phyloP scores from a whole-genome alignment of 768 basidiomycete genomes.

The Mycena vitilis region DNA sequence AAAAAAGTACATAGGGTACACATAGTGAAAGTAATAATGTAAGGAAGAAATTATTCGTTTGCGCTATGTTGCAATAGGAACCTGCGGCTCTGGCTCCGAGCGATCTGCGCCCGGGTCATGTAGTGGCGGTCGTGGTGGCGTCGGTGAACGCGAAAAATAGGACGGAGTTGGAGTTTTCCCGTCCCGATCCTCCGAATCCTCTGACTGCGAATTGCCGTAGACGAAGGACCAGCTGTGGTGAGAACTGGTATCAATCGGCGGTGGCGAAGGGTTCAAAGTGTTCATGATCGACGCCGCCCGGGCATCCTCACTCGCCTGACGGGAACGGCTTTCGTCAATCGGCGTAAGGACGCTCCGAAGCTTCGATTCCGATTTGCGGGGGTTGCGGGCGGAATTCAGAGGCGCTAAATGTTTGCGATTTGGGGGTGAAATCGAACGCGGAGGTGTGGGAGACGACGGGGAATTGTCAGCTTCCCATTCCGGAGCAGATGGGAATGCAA shows the following conservation, averaged over 20 bases:
- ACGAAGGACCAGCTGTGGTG: slow-evolving; percentile 39
- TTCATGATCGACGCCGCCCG: slow-evolving; percentile 36
- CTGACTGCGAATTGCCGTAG: slow-evolving; percentile 35
- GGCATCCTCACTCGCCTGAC: slow-evolving; percentile 42
- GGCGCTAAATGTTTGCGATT: slow-evolving; percentile 66
- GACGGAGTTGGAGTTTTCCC: slow-evolving; percentile 62
- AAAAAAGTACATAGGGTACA: slow-evolving; percentile 29
- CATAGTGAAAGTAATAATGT: slow-evolving; percentile 34
- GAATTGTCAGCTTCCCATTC: slow-evolving; percentile 66
- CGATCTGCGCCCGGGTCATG: slow-evolving; percentile 38
- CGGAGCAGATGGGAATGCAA: slow-evolving; percentile 61
- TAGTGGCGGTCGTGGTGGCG: slow-evolving; percentile 42
- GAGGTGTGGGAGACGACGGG: slow-evolving; percentile 54
- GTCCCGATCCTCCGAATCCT: slow-evolving; percentile 44
- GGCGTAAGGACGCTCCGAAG: slow-evolving; percentile 78
- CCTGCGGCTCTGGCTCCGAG: slow-evolving; percentile 42
- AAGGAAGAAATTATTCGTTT: slow-evolving; percentile 17
- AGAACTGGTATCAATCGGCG: slow-evolving; percentile 38
- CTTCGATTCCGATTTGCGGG: slow-evolving; percentile 73
- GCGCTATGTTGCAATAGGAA: slow-evolving; percentile 35
- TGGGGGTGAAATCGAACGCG: slow-evolving; percentile 65
- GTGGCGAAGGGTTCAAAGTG: slow-evolving; percentile 39
- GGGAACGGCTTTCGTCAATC: slow-evolving; percentile 70
- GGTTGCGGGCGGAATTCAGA: slow-evolving; percentile 44
- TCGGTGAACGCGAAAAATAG: slow-evolving; percentile 38